Percentiles rank a stretch among this genome's conserved stretches.
Evolutionary conservation across 768 basidiomycete species (phyloP).

Genomic region (Phylloporus sp.): DNA sequence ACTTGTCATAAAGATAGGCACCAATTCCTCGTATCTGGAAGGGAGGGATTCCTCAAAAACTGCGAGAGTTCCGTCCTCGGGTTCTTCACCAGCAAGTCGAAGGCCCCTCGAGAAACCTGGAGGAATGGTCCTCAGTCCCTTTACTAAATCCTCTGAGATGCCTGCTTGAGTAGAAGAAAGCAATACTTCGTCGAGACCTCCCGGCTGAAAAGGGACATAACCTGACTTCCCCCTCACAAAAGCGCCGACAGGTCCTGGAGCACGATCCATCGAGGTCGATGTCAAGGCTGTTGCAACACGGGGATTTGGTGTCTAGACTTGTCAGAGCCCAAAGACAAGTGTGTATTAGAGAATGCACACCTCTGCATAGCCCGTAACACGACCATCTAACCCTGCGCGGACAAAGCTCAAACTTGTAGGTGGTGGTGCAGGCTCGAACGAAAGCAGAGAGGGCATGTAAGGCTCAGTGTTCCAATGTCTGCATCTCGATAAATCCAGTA

Average conservation of each 20-base stretch:
- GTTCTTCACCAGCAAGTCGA: slow-evolving; percentile 56
- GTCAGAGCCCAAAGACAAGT: slow-evolving; percentile 3
- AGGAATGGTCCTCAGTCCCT: slow-evolving; percentile 58
- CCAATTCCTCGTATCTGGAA: slow-evolving; percentile 13
- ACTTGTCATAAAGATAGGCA: slow-evolving; percentile 1
- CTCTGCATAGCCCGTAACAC: slow-evolving; percentile 77
- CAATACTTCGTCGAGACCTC: slow-evolving; percentile 73
- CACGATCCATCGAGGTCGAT: slow-evolving; percentile 80
- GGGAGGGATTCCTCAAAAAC: slow-evolving; percentile 23
- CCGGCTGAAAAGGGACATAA: slow-evolving; percentile 91
- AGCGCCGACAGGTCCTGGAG: slow-evolving; percentile 69
- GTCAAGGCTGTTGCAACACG: slow-evolving; percentile 65
- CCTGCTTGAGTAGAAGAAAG: slow-evolving; percentile 27
- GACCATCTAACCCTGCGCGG: slow-evolving; percentile 74
- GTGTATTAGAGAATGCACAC: slow-evolving; percentile 36
- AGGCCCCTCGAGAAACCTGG: slow-evolving; percentile 83
- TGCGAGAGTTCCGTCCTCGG: slow-evolving; percentile 41
- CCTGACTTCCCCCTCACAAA: slow-evolving; percentile 95
- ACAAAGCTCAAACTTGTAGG: slow-evolving; percentile 71
- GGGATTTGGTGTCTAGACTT: slow-evolving; percentile 47
- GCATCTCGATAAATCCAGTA: slow-evolving; percentile 11
- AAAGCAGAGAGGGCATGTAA: slow-evolving; percentile 58
- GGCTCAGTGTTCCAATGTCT: slow-evolving; percentile 72
- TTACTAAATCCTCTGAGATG: slow-evolving; percentile 35
- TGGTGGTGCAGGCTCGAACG: slow-evolving; percentile 62